Conservation (phyloP, 108 stramenopile species). For the Phaeodactylum tricornutum region DNA sequence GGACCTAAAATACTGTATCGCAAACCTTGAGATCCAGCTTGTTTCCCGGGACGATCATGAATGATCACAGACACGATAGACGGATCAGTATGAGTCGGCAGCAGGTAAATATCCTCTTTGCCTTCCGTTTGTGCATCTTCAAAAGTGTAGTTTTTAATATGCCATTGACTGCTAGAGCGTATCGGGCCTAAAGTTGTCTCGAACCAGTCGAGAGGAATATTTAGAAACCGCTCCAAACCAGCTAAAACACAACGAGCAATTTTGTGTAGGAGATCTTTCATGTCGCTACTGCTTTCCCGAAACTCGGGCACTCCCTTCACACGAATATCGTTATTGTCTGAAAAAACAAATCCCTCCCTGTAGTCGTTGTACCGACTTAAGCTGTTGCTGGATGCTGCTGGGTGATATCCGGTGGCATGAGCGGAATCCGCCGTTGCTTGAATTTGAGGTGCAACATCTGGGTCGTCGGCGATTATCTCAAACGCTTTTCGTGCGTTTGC, state of each 20-base stretch:
- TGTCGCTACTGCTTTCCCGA: constrained; percentile 11
- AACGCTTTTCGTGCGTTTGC: too few relatives aligned
- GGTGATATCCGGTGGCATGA: constrained; percentile 65
- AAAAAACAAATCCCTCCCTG: constrained; percentile 74
- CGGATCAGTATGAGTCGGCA: constrained; percentile 80
- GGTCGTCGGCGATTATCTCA: too few relatives aligned
- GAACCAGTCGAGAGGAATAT: constrained; percentile 40
- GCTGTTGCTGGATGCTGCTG: constrained; percentile 23
- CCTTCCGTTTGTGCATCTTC: constrained; percentile 2
- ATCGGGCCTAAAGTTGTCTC: constrained; percentile 47
- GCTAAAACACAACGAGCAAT: constrained; percentile 35
- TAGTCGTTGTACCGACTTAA: constrained; percentile 54
- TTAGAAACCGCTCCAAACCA: constrained; percentile 42
- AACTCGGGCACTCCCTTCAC: too few relatives aligned
- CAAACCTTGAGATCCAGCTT: constrained; percentile 40
- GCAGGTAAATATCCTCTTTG: constrained; percentile 21
- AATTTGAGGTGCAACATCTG: constrained; percentile 12
- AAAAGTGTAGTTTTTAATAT: constrained; percentile 57
- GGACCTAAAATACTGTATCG: constrained; percentile 13
- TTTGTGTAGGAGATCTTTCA: constrained; percentile 34
- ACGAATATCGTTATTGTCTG: constrained; percentile 53
- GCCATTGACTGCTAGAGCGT: constrained; percentile 61
- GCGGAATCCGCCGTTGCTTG: constrained; percentile 45
- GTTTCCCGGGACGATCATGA: constrained; percentile 33
- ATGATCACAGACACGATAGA: constrained; percentile 70